These are phyloP conservation scores for Xenoacremonium recifei DNA, from an alignment of 2,329 filamentous ascomycete species.

Conservation along the genomic window DNA sequence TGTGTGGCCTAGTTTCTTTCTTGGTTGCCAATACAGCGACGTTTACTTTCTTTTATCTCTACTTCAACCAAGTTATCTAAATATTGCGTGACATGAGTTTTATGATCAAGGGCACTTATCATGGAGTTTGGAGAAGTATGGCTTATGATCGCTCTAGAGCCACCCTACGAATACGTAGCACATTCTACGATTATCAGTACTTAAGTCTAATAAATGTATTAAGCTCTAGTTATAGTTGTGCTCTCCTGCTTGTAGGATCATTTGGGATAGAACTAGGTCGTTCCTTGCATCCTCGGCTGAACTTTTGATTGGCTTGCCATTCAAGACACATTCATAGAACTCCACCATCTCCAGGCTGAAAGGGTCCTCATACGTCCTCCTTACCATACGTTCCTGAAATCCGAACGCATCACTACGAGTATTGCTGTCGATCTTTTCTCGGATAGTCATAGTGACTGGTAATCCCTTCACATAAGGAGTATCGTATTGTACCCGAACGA, in stretches of 20 bases:
- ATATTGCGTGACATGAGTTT: no score
- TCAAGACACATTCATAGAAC: slow-evolving; percentile 27
- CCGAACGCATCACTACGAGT: slow-evolving; percentile 7
- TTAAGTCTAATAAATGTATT: no score
- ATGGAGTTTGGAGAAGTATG: no score
- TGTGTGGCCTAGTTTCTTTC: no score
- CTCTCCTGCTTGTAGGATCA: slow-evolving; percentile 24
- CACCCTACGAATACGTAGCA: no score
- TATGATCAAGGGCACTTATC: no score
- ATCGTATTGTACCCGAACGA: slow-evolving; percentile 53
- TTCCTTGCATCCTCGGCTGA: slow-evolving; percentile 25
- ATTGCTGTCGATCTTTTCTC: slow-evolving; percentile 37
- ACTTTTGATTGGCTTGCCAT: slow-evolving; percentile 25
- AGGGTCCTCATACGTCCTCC: slow-evolving; percentile 44
- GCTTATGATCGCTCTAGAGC: no score
- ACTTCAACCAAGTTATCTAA: no score
- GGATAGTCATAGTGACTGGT: slow-evolving; percentile 46
- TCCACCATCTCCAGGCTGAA: slow-evolving; percentile 37
- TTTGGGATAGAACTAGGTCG: slow-evolving; percentile 31
- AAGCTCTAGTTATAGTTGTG: background rate
- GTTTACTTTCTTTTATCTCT: no score
- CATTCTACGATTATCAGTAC: no score
- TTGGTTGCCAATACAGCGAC: no score
- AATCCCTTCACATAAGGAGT: slow-evolving; percentile 58
- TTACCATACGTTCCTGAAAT: slow-evolving; percentile 37